phyloP scores from a whole-genome alignment of 257 asterid genomes.

The Mitragyna speciosa region DNA sequence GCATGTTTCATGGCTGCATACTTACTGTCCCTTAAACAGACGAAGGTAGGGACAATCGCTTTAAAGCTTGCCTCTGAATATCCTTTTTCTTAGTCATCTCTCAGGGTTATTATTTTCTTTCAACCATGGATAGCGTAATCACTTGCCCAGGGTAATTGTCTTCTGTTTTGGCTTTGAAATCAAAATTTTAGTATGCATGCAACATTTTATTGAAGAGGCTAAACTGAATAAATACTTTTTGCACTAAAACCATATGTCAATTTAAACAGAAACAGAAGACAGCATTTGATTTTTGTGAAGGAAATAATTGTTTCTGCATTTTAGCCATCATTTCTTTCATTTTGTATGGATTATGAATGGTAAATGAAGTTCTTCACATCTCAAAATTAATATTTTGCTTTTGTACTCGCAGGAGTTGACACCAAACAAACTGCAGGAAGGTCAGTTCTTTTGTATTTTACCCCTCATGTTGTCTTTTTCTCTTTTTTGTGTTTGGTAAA shows the following conservation, averaged over 20 bases:
- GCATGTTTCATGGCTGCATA: constrained; percentile 99
- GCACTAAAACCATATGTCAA: background rate
- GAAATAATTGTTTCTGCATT: background rate
- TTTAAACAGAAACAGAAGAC: background rate
- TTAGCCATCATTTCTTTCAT: background rate
- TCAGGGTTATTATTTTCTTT: background rate
- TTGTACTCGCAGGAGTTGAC: constrained; percentile 72
- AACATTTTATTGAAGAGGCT: background rate
- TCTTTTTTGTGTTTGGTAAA: background rate
- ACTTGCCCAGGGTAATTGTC: background rate
- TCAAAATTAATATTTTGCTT: background rate
- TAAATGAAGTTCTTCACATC: background rate
- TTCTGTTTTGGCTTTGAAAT: background rate
- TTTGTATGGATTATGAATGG: background rate
- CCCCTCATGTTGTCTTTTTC: background rate
- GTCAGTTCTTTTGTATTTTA: constrained; percentile 38
- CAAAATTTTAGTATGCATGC: background rate
- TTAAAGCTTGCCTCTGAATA: background rate
- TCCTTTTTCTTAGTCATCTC: background rate
- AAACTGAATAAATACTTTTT: background rate
- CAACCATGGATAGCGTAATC: background rate
- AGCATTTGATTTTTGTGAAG: background rate
- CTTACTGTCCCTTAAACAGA: constrained; percentile 79
- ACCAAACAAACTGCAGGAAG: constrained; percentile 94
- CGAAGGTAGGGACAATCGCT: constrained; percentile 55